phyloP scores from a whole-genome alignment of 2,329 filamentous ascomycete species.

The Fusarium sp. region DNA sequence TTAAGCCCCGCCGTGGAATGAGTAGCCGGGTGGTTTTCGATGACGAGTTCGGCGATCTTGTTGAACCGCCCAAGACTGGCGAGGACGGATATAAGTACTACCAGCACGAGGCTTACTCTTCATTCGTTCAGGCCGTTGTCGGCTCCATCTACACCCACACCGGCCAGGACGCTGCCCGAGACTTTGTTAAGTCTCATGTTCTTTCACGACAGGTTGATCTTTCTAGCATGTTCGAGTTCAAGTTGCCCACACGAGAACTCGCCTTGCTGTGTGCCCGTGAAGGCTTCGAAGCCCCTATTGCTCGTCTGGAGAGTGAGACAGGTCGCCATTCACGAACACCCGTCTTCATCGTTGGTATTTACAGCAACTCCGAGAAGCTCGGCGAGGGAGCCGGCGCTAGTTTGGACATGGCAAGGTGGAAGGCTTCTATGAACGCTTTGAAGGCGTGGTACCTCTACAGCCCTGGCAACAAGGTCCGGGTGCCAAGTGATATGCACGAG shows the following conservation, averaged over 20 bases:
- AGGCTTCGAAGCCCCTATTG: slow-evolving; percentile 87
- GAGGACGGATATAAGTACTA: slow-evolving; percentile 69
- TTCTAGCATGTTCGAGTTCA: slow-evolving; percentile 83
- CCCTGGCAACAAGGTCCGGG: slow-evolving; percentile 71
- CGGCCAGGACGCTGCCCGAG: slow-evolving; percentile 80
- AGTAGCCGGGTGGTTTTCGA: slow-evolving; percentile 84
- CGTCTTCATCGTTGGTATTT: slow-evolving; percentile 94
- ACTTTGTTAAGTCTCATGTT: slow-evolving; percentile 87
- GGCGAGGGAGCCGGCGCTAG: slow-evolving; percentile 88
- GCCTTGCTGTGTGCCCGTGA: slow-evolving; percentile 86
- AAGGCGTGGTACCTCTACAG: slow-evolving; percentile 98
- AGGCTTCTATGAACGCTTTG: slow-evolving; percentile 85
- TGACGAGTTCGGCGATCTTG: slow-evolving; percentile 82
- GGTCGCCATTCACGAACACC: slow-evolving; percentile 86
- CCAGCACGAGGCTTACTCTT: slow-evolving; percentile 77
- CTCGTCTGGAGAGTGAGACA: slow-evolving; percentile 89
- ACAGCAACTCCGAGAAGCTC: slow-evolving; percentile 88
- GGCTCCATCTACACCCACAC: slow-evolving; percentile 89
- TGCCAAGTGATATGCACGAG: slow-evolving; percentile 77
- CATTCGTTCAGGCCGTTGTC: slow-evolving; percentile 84
- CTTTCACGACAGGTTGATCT: slow-evolving; percentile 83
- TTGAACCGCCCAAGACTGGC: slow-evolving; percentile 44
- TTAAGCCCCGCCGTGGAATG: slow-evolving; percentile 72
- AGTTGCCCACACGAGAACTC: slow-evolving; percentile 85
- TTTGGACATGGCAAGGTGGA: slow-evolving; percentile 79